Evolutionary conservation across 306 rosid genomes (phyloP).

Genomic region (Cucumis hystrix): DNA sequence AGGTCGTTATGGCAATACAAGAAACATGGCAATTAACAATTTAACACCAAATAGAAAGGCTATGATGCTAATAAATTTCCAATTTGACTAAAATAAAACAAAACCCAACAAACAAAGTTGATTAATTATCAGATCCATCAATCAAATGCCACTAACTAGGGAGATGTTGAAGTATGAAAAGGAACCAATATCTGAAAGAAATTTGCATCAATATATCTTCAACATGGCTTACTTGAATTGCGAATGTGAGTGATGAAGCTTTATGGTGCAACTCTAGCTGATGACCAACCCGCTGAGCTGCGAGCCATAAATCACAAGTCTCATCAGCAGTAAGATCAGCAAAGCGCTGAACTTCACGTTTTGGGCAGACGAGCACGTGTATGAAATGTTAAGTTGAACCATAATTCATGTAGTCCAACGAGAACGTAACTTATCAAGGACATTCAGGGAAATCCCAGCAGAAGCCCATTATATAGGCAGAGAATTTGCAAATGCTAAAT

Average conservation of each 20-base stretch:
- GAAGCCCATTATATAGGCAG: background rate
- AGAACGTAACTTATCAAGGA: background rate
- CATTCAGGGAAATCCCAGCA: background rate
- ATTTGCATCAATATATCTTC: background rate
- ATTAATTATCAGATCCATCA: background rate
- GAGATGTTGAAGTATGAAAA: background rate
- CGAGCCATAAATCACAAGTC: conserved; percentile 76
- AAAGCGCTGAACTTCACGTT: conserved; percentile 83
- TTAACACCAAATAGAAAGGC: background rate
- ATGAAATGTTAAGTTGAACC: conserved; percentile 31
- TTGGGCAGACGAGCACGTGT: conserved; percentile 94
- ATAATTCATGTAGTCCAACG: background rate
- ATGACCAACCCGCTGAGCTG: conserved; percentile 69
- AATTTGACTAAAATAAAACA: background rate
- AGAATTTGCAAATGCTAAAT: background rate
- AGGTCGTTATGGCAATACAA: background rate
- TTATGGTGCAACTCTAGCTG: conserved; percentile 67
- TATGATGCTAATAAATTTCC: background rate
- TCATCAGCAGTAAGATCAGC: conserved; percentile 75
- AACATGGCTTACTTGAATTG: conserved; percentile 58
- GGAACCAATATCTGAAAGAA: background rate
- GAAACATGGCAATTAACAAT: background rate
- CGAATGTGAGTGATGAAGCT: conserved; percentile 71
- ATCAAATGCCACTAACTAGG: background rate
- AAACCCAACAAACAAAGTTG: background rate